Evolutionary conservation across 2,329 filamentous ascomycete species (phyloP).

Genomic region (Aspergillus alliaceus): DNA sequence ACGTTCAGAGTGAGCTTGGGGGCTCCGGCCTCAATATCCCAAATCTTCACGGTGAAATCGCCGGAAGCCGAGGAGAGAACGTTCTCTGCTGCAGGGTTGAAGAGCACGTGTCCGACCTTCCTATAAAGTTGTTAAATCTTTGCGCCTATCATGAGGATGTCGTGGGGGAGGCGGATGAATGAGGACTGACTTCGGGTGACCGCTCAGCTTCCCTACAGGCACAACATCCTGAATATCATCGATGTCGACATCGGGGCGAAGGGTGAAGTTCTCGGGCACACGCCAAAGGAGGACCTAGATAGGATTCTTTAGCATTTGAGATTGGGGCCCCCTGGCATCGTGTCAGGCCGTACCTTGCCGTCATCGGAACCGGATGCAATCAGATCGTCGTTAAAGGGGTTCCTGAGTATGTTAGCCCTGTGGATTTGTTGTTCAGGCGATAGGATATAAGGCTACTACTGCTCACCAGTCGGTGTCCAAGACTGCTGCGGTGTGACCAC

Average conservation of each 20-base stretch:
- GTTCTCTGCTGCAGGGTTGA: conserved; percentile 95
- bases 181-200: conserved; percentile 73
- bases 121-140: conserved; percentile 49
- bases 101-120: conserved; percentile 96
- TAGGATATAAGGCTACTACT: conserved; percentile 15
- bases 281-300: conserved; percentile 82
- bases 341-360: conserved; percentile 64
- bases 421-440: not conserved
- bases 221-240: conserved; percentile 81
- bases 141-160: not conserved
- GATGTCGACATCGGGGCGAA: conserved; percentile 71
- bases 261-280: conserved; percentile 82
- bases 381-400: conserved; percentile 91
- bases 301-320: conserved; percentile 6
- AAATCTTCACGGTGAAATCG: conserved; percentile 92
- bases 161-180: not conserved
- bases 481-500: conserved; percentile 92
- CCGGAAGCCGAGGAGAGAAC: conserved; percentile 93
- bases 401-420: conserved; percentile 55
- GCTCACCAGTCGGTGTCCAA: conserved; percentile 93
- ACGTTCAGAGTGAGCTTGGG: conserved; percentile 76
- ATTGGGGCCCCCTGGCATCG: not conserved
- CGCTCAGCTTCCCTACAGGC: conserved; percentile 77
- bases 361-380: conserved; percentile 95
- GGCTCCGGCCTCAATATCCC: conserved; percentile 83